Percentiles rank a stretch among this genome's conserved stretches.
phyloP scores from a whole-genome alignment of 208 protist species.

The Naegleria fowleri region DNA sequence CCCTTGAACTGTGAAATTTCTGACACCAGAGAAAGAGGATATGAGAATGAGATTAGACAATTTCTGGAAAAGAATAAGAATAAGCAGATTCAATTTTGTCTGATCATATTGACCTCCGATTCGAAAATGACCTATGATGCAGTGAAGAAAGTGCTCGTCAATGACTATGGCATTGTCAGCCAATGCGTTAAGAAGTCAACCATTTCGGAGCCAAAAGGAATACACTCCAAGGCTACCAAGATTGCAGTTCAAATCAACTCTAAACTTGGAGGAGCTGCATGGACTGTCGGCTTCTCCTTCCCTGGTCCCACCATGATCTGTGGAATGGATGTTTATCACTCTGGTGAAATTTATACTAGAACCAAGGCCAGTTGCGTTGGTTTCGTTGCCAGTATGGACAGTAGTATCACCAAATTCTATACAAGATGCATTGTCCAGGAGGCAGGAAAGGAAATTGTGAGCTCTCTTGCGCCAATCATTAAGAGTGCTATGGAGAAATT shows the following conservation, averaged over 20 bases:
- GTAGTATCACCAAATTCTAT: not conserved
- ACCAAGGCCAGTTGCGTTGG: not conserved
- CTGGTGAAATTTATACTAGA: conserved; percentile 2
- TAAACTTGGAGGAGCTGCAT: not conserved
- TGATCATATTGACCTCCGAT: not conserved
- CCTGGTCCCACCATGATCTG: not conserved
- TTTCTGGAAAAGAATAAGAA: not conserved
- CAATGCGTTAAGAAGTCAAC: not conserved
- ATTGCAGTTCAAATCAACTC: not conserved
- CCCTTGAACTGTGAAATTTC: not conserved
- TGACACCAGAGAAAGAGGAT: not conserved
- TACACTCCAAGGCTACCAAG: not conserved
- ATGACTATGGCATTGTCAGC: not conserved
- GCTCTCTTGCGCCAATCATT: not conserved
- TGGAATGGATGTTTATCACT: conserved; percentile 22
- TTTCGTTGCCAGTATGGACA: not conserved
- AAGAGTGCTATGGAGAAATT: not conserved
- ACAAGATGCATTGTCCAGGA: not conserved
- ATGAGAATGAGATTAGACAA: not conserved
- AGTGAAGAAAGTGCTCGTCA: not conserved
- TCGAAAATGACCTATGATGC: not conserved
- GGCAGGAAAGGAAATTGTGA: conserved; percentile 14
- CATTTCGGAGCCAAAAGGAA: not conserved
- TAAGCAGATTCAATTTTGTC: not conserved
- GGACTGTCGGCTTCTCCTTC: not conserved